Evolutionary conservation across 257 asterid species (phyloP).

Genomic region (Solanum infundibuliforme): DNA sequence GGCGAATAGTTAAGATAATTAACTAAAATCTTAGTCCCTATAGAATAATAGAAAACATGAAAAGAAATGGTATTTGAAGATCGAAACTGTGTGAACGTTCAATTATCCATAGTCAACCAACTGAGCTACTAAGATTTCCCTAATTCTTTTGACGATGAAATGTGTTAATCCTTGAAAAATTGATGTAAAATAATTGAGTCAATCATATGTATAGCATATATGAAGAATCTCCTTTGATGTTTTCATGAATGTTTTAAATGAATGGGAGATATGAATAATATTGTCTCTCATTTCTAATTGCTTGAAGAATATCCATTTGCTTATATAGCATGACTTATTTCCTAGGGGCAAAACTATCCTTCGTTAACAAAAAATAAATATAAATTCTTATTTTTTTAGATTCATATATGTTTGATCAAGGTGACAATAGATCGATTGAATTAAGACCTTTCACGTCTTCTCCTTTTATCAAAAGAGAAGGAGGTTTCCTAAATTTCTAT

Average conservation of each 20-base stretch:
- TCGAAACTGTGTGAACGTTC: too few relatives aligned
- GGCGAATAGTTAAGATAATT: too few relatives aligned
- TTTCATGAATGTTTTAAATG: too few relatives aligned
- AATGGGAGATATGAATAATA: not conserved
- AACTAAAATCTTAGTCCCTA: too few relatives aligned
- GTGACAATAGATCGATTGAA: not conserved
- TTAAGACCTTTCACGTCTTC: not conserved
- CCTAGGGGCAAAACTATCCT: not conserved
- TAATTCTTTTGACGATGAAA: not conserved
- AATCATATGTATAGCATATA: not conserved
- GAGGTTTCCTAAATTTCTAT: too few relatives aligned
- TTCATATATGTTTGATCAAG: too few relatives aligned
- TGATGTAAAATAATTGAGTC: not conserved
- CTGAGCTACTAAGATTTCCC: too few relatives aligned
- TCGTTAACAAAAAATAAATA: too few relatives aligned
- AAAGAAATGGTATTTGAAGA: too few relatives aligned
- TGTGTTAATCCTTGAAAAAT: not conserved
- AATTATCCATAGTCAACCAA: too few relatives aligned
- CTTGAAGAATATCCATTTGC: not conserved
- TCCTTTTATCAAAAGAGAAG: too few relatives aligned
- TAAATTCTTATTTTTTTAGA: not conserved
- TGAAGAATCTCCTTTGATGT: not conserved
- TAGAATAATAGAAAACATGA: too few relatives aligned
- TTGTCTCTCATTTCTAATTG: not conserved
- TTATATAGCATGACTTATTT: not conserved